Evolutionary conservation across 768 basidiomycete species (phyloP).

Genomic region (Kwoniella europaea): DNA sequence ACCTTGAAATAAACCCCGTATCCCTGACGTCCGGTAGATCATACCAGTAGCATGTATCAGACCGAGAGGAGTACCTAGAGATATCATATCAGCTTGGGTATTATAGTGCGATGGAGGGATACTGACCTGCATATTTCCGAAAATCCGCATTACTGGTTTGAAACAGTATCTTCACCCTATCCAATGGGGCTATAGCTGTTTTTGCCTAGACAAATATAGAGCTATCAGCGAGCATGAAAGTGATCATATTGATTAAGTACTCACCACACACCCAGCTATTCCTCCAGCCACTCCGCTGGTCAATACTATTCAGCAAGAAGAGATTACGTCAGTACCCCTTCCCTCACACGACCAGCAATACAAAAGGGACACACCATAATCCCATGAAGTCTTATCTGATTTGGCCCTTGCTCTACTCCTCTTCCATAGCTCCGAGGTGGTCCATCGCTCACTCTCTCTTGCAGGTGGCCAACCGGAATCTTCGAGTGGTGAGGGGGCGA

Average conservation of each 20-base stretch:
- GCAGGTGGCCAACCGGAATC: constrained; percentile 27
- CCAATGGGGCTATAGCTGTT: constrained; percentile 91
- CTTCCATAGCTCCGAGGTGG: constrained; percentile 37
- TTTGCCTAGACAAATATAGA: constrained; percentile 69
- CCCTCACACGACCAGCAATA: constrained; percentile 10
- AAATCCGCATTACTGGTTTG: constrained; percentile 96
- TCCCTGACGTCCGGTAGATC: constrained; percentile 67
- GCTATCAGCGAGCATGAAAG: neutral
- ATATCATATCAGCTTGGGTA: too few relatives aligned
- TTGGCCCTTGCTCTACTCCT: constrained; percentile 53
- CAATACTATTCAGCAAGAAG: constrained; percentile 63
- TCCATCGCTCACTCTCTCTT: constrained; percentile 44
- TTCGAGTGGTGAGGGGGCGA: constrained; percentile 16
- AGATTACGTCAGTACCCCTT: constrained; percentile 11
- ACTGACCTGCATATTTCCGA: constrained; percentile 84
- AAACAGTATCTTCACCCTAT: constrained; percentile 97
- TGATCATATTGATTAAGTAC: constrained; percentile 49
- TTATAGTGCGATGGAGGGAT: neutral
- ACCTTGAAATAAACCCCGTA: constrained; percentile 87
- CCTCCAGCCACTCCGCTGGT: constrained; percentile 91
- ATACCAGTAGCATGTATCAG: constrained; percentile 74
- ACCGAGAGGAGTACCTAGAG: constrained; percentile 81
- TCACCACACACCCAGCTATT: constrained; percentile 87
- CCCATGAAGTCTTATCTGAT: constrained; percentile 54
- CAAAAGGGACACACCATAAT: constrained; percentile 51